A percentile compares a stretch with the other conserved stretches of the same genome.
Evolutionary conservation across 129 eudicot genomes (phyloP).

Genomic region (Solidago caesia): DNA sequence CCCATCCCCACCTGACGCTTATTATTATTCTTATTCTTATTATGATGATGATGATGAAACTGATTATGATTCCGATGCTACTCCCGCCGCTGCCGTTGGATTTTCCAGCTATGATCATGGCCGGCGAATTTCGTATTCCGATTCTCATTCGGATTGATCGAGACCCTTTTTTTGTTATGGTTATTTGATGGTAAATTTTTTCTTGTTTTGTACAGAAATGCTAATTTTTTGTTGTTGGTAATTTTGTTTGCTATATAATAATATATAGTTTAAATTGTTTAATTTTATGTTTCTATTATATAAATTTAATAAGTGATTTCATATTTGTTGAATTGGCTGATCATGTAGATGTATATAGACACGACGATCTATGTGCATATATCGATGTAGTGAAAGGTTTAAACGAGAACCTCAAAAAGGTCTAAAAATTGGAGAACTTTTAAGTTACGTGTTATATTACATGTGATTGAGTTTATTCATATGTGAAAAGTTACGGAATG

Average conservation of each 20-base stretch:
- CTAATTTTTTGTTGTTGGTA: conserved; percentile 15
- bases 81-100: conserved; percentile 25
- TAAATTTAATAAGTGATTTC: conserved; percentile 1
- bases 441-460: not conserved
- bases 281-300: not conserved
- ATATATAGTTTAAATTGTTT: not conserved
- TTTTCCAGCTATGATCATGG: conserved; percentile 33
- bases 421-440: no score
- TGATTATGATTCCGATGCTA: conserved; percentile 31
- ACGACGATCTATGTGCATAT: not conserved
- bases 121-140: conserved; percentile 30
- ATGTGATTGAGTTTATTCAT: not conserved
- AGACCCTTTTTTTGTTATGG: not conserved
- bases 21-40: conserved; percentile 20
- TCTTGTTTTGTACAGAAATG: conserved; percentile 28
- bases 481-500: not conserved
- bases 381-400: not conserved
- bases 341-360: not conserved
- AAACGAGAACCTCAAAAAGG: no score
- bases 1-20: conserved; percentile 36
- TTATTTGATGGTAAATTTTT: conserved; percentile 7
- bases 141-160: conserved; percentile 45
- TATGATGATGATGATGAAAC: conserved; percentile 28
- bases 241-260: conserved; percentile 23
- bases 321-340: conserved; percentile 12